Base-by-base conservation (phyloP, 2,329 filamentous ascomycete genomes). In the Epichloe uncinata region DNA sequence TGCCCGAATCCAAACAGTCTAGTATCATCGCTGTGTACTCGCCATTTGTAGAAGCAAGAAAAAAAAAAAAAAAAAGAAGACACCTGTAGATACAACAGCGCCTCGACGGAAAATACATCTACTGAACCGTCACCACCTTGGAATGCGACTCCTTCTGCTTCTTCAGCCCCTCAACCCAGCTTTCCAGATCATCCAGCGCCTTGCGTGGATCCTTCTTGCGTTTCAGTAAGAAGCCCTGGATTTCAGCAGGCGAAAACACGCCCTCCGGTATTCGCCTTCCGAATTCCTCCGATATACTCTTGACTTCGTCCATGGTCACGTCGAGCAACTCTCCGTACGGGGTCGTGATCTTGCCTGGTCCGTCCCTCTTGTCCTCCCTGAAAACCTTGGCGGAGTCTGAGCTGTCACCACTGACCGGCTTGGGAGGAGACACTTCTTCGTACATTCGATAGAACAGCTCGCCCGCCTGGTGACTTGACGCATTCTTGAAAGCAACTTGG, bases 371-470 rank as follows among this genome's bases (percentile, higher is more conserved):
- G 11, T 26, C 22, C 5, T 37, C 47, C 12, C 26, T 18, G 41
- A 11, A 6, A 20, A n/a, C 40, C 40, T 22, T 35, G 15, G 42
- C 36, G 15, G n/a, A 36, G 20, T 30, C 26, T 30, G 26, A 30
- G 26, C 26, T 26, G 9, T 11, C 47, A 30, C n/a, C 40, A 30
- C 51, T 45, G 34, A 54, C 53, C 16, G 45, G 44, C 47, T 33
- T 15, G 33, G 35, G 35, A 15, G 49, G 42, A 34, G 45, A 12
- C 46, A 33, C 9, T 54, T 49, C 65, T 57, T 76, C 74, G 58
- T 81, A 82, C 78, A 82, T 82, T 20, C 78, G 66, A 56, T 75
- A 65, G 53, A 83, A 83, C 2, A 83, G 67, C 61, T 82, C 77
- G 34, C 63, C 63, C 2, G 77, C 74, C 58, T 82, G 79, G 8